Evolutionary conservation across 768 basidiomycete species (phyloP).

Genomic region (Coprinellus micaceus): DNA sequence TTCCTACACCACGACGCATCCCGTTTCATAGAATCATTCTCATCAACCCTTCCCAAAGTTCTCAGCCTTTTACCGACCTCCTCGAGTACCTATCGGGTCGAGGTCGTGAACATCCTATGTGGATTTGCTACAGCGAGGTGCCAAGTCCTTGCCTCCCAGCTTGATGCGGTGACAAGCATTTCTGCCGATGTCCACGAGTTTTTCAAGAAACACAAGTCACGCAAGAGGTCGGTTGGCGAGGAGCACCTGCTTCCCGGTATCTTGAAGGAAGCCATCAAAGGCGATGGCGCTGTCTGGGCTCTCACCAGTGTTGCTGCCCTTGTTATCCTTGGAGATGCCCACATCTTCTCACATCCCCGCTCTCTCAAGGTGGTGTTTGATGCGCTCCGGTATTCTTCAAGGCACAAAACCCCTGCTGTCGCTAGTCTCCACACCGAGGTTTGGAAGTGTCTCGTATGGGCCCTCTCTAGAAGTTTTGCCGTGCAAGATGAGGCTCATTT

Average conservation of each 20-base stretch:
- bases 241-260: background rate
- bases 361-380: background rate
- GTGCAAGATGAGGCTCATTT: background rate
- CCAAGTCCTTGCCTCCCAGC: background rate
- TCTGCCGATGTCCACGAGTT: background rate
- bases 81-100: background rate
- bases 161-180: background rate
- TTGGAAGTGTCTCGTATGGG: slow-evolving; percentile 1
- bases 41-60: background rate
- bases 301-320: background rate
- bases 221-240: background rate
- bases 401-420: background rate
- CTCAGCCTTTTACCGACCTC: background rate
- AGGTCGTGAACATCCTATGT: background rate
- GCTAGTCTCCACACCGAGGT: background rate
- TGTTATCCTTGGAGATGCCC: background rate
- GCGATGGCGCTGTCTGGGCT: background rate
- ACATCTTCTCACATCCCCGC: background rate
- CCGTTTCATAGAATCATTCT: background rate
- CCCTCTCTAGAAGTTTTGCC: background rate
- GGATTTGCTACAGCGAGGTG: background rate
- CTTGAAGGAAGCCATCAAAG: background rate
- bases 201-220: background rate
- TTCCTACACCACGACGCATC: background rate
- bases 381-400: background rate